A percentile compares a stretch with the other conserved stretches of the same genome.
These are phyloP conservation scores for Stropharia rugosoannulata DNA, from an alignment of 768 basidiomycete species.

Conservation along the genomic window DNA sequence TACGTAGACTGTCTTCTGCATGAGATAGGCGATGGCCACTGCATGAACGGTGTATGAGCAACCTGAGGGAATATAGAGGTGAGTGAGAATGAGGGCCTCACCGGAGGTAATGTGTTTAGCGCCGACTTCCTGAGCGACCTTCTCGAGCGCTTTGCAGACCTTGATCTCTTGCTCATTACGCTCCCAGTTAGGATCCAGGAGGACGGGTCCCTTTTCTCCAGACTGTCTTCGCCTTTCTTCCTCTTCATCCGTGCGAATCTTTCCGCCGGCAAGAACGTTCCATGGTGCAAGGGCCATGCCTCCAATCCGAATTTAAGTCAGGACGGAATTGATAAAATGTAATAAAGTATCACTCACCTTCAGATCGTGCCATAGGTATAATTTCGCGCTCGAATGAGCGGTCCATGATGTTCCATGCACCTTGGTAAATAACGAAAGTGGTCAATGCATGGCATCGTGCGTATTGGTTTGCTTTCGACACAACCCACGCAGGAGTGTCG, in stretches of 20 bases:
- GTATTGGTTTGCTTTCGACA: conserved; percentile 47
- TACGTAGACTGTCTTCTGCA: conserved; percentile 52
- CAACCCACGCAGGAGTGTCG: conserved; percentile 49
- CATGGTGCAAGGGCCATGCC: conserved; percentile 32
- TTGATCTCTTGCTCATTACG: conserved; percentile 42
- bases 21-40: conserved; percentile 53
- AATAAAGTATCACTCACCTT: conserved; percentile 34
- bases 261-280: conserved; percentile 34
- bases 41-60: background rate
- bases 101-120: conserved; percentile 41
- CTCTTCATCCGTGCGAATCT: conserved; percentile 51
- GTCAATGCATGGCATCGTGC: conserved; percentile 45
- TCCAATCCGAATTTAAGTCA: background rate
- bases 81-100: conserved; percentile 21
- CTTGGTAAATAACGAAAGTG: conserved; percentile 56
- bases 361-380: conserved; percentile 41
- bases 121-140: conserved; percentile 50
- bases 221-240: conserved; percentile 25
- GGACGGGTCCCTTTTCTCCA: conserved; percentile 37
- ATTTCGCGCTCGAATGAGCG: conserved; percentile 55
- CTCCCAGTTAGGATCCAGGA: conserved; percentile 36
- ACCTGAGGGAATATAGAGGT: background rate
- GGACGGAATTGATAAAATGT: background rate
- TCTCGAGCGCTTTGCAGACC: conserved; percentile 42
- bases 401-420: conserved; percentile 38